Base-by-base conservation (phyloP, 192 early-diverging fungal genomes). In the Pilaira anomala region DNA sequence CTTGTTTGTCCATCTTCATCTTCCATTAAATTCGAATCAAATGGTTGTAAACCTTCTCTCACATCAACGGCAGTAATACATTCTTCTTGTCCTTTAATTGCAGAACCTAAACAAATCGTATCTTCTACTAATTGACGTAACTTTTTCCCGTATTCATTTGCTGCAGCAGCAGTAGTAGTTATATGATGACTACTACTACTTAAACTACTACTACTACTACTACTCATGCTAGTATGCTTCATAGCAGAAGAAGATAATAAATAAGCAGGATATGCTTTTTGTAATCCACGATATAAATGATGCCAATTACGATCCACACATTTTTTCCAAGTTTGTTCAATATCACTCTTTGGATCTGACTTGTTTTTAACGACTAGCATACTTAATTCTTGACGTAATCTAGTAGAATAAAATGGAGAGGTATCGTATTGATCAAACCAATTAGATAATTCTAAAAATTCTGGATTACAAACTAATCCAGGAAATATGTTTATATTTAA, bases 401-500 rank as follows among this genome's bases (percentile, higher is more conserved):
- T 63, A 13, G 19, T 62, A 0, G 63, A 24, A 28, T 66, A 72
- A 16, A 26, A 48, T 9, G 14, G n/a, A 12, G 26, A 16, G 3
- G 16, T 39, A 46, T 61, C 50, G 24, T 66, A 56, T 14, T 46
- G 19, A 29, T 60, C 48, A 18, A 71, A 58, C 62, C 62, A 71
- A 4, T 12, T 36, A 7, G 33, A 44, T 2, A 71, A 52, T 59
- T 76, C 59, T 12, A 76, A 60, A 26, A 69, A 24, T 0, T 55
- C 61, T 7, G 72, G 56, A 12, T 74, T 74, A 46, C 56, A 58
- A 25, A 18, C 33, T 57, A 69, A 22, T 25, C 71, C 76, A 22
- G 75, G 75, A 53, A 78, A 76, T 16, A 78, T 62, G 6, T 72
- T 78, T 4, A 60, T 62, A 57, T 78, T 78, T 22, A 81, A 66